phyloP scores from a whole-genome alignment of 768 basidiomycete species.

The Paxillus ammoniavirescens region DNA sequence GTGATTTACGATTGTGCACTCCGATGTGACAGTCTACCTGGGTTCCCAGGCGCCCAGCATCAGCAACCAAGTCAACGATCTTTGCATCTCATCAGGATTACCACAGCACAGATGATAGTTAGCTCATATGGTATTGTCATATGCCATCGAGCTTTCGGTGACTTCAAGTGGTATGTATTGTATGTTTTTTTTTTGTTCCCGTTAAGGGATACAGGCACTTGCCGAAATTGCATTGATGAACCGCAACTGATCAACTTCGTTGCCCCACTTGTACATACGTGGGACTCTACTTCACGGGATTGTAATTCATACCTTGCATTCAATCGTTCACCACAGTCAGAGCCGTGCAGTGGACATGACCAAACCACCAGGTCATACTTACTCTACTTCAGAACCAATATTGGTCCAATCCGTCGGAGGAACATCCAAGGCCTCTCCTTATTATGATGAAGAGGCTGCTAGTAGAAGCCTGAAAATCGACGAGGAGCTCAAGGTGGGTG shows the following conservation, averaged over 20 bases:
- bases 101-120: background rate
- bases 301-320: slow-evolving; percentile 29
- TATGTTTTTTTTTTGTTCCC: background rate
- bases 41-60: background rate
- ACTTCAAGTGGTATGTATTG: background rate
- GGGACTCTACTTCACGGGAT: slow-evolving; percentile 31
- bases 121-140: background rate
- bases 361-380: slow-evolving; percentile 26
- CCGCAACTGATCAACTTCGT: slow-evolving; percentile 33
- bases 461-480: slow-evolving; percentile 53
- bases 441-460: slow-evolving; percentile 43
- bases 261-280: slow-evolving; percentile 36
- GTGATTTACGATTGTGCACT: background rate
- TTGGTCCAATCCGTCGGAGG: slow-evolving; percentile 31
- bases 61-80: background rate
- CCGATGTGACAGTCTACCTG: slow-evolving; percentile 11
- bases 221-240: slow-evolving; percentile 29
- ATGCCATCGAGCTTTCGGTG: background rate
- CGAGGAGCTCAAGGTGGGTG: slow-evolving; percentile 51
- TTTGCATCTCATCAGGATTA: background rate
- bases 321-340: slow-evolving; percentile 14
- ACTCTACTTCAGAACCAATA: slow-evolving; percentile 32
- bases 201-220: slow-evolving; percentile 1
- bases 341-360: slow-evolving; percentile 21
- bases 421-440: slow-evolving; percentile 29